phyloP scores from a whole-genome alignment of 805 yeast genomes.

The Saccharomycopsis selenospora region DNA sequence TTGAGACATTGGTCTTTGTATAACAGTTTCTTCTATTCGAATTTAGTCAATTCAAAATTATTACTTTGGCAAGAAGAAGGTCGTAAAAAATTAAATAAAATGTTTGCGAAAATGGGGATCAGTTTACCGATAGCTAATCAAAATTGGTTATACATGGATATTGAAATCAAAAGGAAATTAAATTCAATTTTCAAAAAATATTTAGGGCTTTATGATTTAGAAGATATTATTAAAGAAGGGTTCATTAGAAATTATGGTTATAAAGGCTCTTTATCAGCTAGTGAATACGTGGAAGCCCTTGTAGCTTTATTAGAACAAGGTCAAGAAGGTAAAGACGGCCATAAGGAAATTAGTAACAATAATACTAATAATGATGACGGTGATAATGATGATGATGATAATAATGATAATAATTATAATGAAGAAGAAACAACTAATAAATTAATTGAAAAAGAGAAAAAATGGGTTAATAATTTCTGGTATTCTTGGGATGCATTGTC shows the following conservation, averaged over 20 bases:
- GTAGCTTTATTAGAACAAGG: conserved; percentile 75
- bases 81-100: conserved; percentile 71
- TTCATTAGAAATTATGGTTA: conserved; percentile 82
- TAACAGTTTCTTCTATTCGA: conserved; percentile 85
- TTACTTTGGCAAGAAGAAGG: conserved; percentile 91
- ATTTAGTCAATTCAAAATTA: conserved; percentile 81
- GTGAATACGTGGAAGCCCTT: conserved; percentile 86
- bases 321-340: conserved; percentile 17
- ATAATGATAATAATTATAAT: conserved; percentile 13
- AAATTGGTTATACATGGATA: conserved; percentile 86
- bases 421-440: conserved; percentile 19
- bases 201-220: conserved; percentile 69
- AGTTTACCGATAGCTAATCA: conserved; percentile 84
- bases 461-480: conserved; percentile 74
- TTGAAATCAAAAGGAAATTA: conserved; percentile 65
- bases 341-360: conserved; percentile 3
- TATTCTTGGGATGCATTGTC: conserved; percentile 57
- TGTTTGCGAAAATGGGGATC: conserved; percentile 96
- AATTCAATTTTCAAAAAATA: conserved; percentile 63
- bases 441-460: conserved; percentile 42
- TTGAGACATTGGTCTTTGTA: conserved; percentile 91
- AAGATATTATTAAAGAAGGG: conserved; percentile 78
- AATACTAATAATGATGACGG: conserved; percentile 26
- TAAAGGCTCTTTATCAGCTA: conserved; percentile 80
- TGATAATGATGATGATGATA: conserved; percentile 28